Evolutionary conservation across 345 rosid genomes (phyloP).

Genomic region (Kandelia obovata): DNA sequence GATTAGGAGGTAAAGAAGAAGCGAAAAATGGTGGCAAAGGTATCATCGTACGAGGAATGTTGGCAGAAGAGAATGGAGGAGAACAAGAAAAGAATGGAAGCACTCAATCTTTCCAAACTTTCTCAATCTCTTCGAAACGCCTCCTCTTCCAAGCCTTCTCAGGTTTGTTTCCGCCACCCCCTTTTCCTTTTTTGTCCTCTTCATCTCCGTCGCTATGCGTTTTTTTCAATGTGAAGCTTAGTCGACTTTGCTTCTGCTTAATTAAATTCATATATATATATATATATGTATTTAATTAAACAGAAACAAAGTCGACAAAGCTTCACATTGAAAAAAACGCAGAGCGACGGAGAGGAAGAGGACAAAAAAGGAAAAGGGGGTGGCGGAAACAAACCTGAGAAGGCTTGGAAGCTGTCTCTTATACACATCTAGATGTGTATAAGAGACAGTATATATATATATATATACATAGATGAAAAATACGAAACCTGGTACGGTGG

Average conservation of each 20-base stretch:
- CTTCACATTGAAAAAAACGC: neutral
- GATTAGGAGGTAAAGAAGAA: neutral
- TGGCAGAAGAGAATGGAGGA: constrained; percentile 20
- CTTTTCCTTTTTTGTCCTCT: neutral
- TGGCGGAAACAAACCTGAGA: constrained; percentile 12
- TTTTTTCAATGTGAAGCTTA: neutral
- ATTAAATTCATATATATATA: too few species aligned
- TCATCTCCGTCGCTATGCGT: neutral
- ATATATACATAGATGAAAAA: neutral
- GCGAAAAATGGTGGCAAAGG: constrained; percentile 8
- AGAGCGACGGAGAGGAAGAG: neutral
- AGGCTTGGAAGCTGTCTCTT: constrained; percentile 13
- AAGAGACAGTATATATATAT: too few species aligned
- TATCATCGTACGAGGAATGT: constrained; percentile 10
- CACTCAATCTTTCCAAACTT: constrained; percentile 18
- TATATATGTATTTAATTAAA: too few species aligned
- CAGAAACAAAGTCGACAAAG: neutral
- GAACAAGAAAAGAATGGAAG: constrained; percentile 27
- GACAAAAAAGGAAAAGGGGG: neutral
- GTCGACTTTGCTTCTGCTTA: neutral
- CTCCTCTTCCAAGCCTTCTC: constrained; percentile 17
- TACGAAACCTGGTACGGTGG: neutral
- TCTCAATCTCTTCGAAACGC: constrained; percentile 15
- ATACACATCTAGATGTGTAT: too few species aligned
- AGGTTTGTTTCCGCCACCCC: constrained; percentile 2